Conservation (phyloP, 441 rosid species). For the Jatropha multifida region DNA sequence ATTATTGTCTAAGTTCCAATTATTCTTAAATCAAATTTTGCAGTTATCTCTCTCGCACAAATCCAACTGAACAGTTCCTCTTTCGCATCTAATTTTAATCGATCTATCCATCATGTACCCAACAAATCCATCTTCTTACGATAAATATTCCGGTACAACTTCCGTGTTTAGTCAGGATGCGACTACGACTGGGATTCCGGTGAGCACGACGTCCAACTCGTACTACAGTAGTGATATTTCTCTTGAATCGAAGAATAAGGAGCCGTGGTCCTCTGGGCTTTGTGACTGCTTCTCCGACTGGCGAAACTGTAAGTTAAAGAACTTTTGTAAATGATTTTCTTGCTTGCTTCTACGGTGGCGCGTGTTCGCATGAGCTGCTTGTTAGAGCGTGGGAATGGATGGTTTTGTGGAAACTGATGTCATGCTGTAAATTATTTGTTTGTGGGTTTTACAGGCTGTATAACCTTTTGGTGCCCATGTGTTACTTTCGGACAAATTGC, state of each 20-base stretch:
- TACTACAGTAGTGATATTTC: conserved; percentile 6
- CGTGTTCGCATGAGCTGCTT: background rate
- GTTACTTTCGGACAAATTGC: conserved; percentile 40
- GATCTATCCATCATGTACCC: conserved; percentile 10
- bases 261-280: conserved; percentile 43
- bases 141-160: background rate
- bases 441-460: conserved; percentile 27
- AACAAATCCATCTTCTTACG: background rate
- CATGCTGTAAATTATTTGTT: background rate
- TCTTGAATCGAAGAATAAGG: conserved; percentile 23
- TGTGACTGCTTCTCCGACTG: conserved; percentile 39
- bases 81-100: background rate
- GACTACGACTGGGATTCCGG: conserved; percentile 21
- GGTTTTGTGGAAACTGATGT: background rate
- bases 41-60: too few relatives aligned
- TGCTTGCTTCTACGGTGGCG: background rate
- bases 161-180: background rate
- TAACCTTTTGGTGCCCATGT: conserved; percentile 47
- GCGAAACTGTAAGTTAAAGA: conserved; percentile 32
- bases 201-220: background rate
- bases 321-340: background rate
- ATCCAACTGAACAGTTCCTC: background rate
- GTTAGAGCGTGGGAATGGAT: background rate
- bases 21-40: too few relatives aligned
- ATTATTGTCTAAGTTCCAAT: too few relatives aligned